Conservation (phyloP, 1,139 yeast genomes). For the Ashbya aceris region DNA sequence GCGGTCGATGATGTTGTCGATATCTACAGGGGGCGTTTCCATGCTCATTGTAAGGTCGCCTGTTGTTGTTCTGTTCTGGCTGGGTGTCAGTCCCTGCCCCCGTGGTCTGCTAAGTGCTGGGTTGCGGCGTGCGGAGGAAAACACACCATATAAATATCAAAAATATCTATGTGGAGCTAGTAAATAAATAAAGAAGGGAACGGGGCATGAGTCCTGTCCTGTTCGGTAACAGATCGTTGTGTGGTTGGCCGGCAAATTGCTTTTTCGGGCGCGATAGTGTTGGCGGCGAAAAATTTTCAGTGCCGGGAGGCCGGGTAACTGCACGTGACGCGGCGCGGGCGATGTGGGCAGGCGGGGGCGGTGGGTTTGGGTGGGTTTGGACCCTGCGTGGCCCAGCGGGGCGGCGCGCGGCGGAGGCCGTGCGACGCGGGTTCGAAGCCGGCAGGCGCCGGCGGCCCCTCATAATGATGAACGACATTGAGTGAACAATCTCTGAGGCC, state of each 20-base stretch:
- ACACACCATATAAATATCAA: too few species aligned
- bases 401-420: neutral
- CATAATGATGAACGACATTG: constrained; percentile 28
- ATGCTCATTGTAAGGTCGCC: constrained; percentile 10
- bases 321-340: neutral
- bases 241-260: too few species aligned
- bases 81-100: neutral
- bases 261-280: too few species aligned
- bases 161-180: too few species aligned
- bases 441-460: neutral
- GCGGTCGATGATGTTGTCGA: constrained; percentile 95
- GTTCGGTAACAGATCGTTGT: too few species aligned
- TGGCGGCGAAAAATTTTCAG: too few species aligned
- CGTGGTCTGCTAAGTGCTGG: neutral
- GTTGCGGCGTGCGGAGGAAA: neutral
- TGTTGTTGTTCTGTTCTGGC: neutral
- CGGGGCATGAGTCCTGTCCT: too few species aligned
- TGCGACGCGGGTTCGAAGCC: constrained; percentile 7
- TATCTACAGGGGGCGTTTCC: constrained; percentile 76
- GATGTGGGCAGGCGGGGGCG: neutral
- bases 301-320: neutral
- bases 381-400: constrained; percentile 8
- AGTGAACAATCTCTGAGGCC: constrained; percentile 33
- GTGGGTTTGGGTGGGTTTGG: constrained; percentile 3
- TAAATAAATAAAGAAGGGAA: too few species aligned